These are phyloP conservation scores for Mortierella sp. DNA, from an alignment of 371 early-diverging fungal species.

Conservation along the genomic window DNA sequence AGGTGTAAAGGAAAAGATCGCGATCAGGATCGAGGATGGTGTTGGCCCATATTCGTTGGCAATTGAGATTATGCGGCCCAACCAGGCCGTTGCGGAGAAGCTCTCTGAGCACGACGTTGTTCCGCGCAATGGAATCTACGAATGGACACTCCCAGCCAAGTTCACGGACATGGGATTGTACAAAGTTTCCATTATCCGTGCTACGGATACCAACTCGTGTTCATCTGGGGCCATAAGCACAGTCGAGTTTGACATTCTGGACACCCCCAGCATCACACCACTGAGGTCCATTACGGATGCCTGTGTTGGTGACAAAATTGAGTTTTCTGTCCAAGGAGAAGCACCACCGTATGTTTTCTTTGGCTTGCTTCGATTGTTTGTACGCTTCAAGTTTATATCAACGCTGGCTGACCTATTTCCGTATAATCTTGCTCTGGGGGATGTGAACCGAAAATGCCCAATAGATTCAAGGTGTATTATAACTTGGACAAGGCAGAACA, in stretches of 20 bases:
- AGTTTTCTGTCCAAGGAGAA: constrained; percentile 40
- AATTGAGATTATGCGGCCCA: constrained; percentile 35
- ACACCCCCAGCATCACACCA: constrained; percentile 46
- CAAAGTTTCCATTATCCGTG: constrained; percentile 28
- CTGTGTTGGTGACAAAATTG: constrained; percentile 41
- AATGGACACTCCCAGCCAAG: constrained; percentile 38
- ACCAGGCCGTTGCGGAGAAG: constrained; percentile 28
- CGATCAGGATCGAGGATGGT: constrained; percentile 41
- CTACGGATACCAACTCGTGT: constrained; percentile 38
- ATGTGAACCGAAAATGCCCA: too few relatives aligned
- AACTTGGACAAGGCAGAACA: constrained; percentile 26
- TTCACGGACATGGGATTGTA: constrained; percentile 41
- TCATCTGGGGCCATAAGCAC: constrained; percentile 14
- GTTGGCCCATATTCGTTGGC: constrained; percentile 36
- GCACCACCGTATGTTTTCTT: constrained; percentile 25
- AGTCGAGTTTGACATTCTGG: constrained; percentile 45
- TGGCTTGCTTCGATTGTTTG: background rate
- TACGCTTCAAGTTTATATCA: background rate
- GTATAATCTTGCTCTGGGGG: too few relatives aligned
- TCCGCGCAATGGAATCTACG: constrained; percentile 36
- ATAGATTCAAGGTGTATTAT: constrained; percentile 44
- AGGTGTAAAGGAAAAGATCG: constrained; percentile 36
- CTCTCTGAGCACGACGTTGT: constrained; percentile 32
- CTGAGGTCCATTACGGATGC: constrained; percentile 21
- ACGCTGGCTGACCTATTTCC: background rate